Conservation (phyloP, 495 filamentous ascomycete genomes). For the Aspergillus carlsbadensis region DNA sequence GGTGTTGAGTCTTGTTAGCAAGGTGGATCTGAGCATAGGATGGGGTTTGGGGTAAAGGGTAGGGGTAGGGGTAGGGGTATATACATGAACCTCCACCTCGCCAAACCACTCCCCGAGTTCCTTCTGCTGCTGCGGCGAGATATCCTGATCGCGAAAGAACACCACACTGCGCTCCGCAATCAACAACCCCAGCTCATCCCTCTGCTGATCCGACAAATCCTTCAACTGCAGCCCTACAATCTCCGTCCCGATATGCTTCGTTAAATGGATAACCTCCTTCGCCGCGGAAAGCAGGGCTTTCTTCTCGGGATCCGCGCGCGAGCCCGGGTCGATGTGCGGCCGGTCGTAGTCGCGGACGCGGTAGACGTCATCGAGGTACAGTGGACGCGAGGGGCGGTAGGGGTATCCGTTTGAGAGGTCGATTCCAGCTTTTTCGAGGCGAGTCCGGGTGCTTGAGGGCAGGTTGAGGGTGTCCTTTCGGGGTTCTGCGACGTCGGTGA, state of each 20-base stretch:
- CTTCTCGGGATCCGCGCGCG: constrained; percentile 66
- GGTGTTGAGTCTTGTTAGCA: constrained; percentile 2
- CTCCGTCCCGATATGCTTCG: constrained; percentile 68
- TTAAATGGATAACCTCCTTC: constrained; percentile 64
- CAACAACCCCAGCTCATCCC: constrained; percentile 68
- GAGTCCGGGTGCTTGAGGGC: constrained; percentile 49
- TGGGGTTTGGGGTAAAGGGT: not conserved
- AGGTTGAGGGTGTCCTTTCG: constrained; percentile 62
- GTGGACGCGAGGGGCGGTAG: constrained; percentile 61
- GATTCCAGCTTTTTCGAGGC: constrained; percentile 62
- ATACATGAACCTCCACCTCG: constrained; percentile 66
- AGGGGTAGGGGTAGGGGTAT: constrained; percentile 7
- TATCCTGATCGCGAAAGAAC: constrained; percentile 72
- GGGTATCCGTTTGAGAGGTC: constrained; percentile 66
- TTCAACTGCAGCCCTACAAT: constrained; percentile 69
- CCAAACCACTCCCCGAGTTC: constrained; percentile 65
- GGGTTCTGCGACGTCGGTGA: constrained; percentile 58
- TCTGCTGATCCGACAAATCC: constrained; percentile 64
- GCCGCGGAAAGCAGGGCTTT: constrained; percentile 63
- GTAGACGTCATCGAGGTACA: constrained; percentile 66
- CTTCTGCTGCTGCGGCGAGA: constrained; percentile 68
- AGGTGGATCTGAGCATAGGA: not conserved
- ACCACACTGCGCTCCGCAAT: constrained; percentile 74
- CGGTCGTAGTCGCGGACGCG: constrained; percentile 60
- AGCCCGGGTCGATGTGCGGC: constrained; percentile 57